phyloP scores from a whole-genome alignment of 1,284 basidiomycete species.

The Ustilago xerochloae region DNA sequence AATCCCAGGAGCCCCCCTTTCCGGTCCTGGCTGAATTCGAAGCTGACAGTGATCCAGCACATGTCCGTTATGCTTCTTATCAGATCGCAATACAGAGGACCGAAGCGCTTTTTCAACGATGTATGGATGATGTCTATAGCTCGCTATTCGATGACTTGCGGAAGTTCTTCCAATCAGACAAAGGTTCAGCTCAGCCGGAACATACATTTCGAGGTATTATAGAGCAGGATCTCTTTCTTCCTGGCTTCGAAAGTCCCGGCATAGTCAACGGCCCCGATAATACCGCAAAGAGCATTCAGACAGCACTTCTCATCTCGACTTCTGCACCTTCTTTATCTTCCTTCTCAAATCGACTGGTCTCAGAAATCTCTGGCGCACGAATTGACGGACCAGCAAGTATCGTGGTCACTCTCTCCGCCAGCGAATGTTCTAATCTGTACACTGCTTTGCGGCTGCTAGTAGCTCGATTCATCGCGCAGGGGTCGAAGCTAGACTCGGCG shows the following conservation, averaged over 20 bases:
- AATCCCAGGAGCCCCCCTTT: conserved; percentile 12
- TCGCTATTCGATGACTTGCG: conserved; percentile 34
- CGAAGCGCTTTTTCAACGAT: conserved; percentile 34
- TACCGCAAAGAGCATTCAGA: conserved; percentile 35
- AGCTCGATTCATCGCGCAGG: conserved; percentile 46
- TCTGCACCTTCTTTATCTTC: conserved; percentile 39
- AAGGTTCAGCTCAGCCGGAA: background rate
- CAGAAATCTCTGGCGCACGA: conserved; percentile 26
- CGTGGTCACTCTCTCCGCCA: conserved; percentile 41
- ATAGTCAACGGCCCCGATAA: background rate
- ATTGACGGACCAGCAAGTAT: conserved; percentile 9
- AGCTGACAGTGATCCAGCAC: conserved; percentile 29
- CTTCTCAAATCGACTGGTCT: conserved; percentile 39
- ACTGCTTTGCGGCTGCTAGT: conserved; percentile 42
- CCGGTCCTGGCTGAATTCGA: conserved; percentile 41
- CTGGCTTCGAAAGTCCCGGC: conserved; percentile 30
- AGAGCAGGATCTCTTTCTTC: conserved; percentile 30
- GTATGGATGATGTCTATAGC: conserved; percentile 32
- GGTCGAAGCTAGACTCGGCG: conserved; percentile 3
- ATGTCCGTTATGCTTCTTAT: conserved; percentile 35
- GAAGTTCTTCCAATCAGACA: conserved; percentile 21
- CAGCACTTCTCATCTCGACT: conserved; percentile 43
- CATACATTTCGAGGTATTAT: conserved; percentile 3
- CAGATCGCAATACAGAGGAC: conserved; percentile 31
- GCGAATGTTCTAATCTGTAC: conserved; percentile 44